Conservation (phyloP, 2,329 filamentous ascomycete genomes). For the Lecanicillium sp. region DNA sequence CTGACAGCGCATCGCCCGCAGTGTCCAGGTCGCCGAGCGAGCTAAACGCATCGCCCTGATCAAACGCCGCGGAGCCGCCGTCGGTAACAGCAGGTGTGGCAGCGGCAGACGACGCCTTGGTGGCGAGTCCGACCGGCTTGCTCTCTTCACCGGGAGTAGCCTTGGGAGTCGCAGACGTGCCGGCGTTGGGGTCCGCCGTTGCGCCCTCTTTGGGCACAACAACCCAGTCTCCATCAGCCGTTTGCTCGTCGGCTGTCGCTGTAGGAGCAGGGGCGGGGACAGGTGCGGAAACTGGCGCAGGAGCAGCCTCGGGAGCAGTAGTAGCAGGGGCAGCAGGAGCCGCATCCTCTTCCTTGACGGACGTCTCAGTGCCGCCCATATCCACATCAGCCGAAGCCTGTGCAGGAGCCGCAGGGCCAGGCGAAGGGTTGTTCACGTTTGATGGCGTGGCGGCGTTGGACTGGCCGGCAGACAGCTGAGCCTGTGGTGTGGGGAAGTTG, state of each 20-base stretch:
- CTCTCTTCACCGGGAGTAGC: conserved; percentile 13
- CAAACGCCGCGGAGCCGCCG: conserved; percentile 34
- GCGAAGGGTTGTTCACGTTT: conserved; percentile 38
- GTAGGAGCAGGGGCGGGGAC: conserved; percentile 16
- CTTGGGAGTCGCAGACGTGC: conserved; percentile 12
- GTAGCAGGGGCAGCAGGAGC: neutral
- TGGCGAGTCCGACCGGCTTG: conserved; percentile 15
- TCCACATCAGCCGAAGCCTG: conserved; percentile 12
- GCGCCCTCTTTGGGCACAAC: conserved; percentile 59
- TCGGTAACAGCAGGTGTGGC: conserved; percentile 36
- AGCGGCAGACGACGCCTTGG: conserved; percentile 36
- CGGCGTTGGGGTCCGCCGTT: conserved; percentile 12
- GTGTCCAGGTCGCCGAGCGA: conserved; percentile 60
- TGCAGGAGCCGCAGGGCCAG: conserved; percentile 25
- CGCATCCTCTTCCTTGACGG: conserved; percentile 17
- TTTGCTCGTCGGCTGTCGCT: conserved; percentile 38
- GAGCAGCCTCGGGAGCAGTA: conserved; percentile 17
- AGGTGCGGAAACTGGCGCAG: too few relatives aligned
- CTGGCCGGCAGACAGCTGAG: conserved; percentile 46
- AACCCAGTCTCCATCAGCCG: conserved; percentile 62
- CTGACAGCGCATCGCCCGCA: conserved; percentile 62
- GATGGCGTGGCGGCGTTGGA: conserved; percentile 52
- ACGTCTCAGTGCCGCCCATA: conserved; percentile 47
- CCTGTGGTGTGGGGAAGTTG: conserved; percentile 53
- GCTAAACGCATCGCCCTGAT: conserved; percentile 52